Evolutionary conservation across 257 asterid genomes (phyloP).

Genomic region (Solanum habrochaites): DNA sequence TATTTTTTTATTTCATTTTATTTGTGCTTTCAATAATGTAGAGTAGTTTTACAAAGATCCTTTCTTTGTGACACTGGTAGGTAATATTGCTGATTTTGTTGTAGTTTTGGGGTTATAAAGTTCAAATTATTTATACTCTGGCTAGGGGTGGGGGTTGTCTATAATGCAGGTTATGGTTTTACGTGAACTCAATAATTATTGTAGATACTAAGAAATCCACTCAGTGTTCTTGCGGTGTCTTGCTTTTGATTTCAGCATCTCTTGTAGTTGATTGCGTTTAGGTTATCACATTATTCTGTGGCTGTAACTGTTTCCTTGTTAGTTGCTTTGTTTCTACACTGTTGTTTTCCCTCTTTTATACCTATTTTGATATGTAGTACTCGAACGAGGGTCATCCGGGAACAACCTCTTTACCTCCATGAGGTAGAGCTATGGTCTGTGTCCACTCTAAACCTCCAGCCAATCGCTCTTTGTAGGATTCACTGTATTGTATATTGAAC

Average conservation of each 20-base stretch:
- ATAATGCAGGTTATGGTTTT: background rate
- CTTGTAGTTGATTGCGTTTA: background rate
- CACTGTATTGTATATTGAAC: background rate
- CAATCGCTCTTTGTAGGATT: background rate
- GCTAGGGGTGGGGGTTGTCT: background rate
- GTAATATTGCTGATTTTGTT: background rate
- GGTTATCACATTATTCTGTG: background rate
- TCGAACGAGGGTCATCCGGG: background rate
- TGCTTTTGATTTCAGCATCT: background rate
- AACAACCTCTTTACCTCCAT: background rate
- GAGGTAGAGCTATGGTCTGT: background rate
- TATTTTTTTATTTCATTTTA: background rate
- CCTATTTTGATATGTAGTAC: background rate
- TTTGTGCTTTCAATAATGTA: background rate
- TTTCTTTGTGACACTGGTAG: background rate
- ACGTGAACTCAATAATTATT: background rate
- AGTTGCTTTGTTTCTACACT: background rate
- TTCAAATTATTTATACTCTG: background rate
- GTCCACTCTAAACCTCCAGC: background rate
- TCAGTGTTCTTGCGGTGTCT: background rate
- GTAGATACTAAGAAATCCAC: background rate
- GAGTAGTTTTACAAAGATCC: constrained; percentile 2
- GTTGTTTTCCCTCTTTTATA: background rate
- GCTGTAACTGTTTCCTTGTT: background rate
- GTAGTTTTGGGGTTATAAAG: background rate